phyloP scores from a whole-genome alignment of 192 early-diverging fungal genomes.

The Coemansia sp. region DNA sequence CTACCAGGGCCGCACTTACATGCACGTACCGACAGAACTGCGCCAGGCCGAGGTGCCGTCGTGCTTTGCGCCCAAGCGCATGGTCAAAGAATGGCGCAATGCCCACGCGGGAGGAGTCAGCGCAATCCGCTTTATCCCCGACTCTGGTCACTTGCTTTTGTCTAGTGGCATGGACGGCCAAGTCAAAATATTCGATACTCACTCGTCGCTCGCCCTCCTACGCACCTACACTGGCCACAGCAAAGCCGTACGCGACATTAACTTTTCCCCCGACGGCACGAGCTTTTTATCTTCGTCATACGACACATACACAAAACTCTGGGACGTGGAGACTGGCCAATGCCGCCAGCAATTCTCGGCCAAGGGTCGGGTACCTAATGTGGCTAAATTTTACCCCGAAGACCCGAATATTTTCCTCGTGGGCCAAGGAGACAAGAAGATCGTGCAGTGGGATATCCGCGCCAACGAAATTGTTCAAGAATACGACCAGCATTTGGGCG shows the following conservation, averaged over 20 bases:
- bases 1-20: conserved; percentile 95
- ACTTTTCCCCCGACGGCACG: conserved; percentile 85
- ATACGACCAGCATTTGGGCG: conserved; percentile 96
- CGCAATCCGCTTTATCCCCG: conserved; percentile 89
- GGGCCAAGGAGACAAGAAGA: conserved; percentile 93
- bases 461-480: conserved; percentile 87
- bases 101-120: conserved; percentile 93
- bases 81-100: conserved; percentile 86
- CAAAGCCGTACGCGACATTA: conserved; percentile 91
- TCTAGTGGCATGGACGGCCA: conserved; percentile 93
- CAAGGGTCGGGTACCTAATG: conserved; percentile 77
- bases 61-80: conserved; percentile 84
- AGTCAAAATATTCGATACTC: conserved; percentile 97
- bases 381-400: conserved; percentile 91
- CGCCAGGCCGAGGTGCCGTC: conserved; percentile 73
- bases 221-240: conserved; percentile 91
- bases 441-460: conserved; percentile 82
- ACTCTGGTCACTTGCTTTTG: conserved; percentile 86
- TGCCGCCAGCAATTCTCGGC: conserved; percentile 79
- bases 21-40: conserved; percentile 92
- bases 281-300: conserved; percentile 87
- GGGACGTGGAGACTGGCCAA: conserved; percentile 98
- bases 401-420: conserved; percentile 89
- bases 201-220: conserved; percentile 82
- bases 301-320: conserved; percentile 92